These are phyloP conservation scores for Amyloporia xantha DNA, from an alignment of 768 basidiomycete species.

Conservation along the genomic window DNA sequence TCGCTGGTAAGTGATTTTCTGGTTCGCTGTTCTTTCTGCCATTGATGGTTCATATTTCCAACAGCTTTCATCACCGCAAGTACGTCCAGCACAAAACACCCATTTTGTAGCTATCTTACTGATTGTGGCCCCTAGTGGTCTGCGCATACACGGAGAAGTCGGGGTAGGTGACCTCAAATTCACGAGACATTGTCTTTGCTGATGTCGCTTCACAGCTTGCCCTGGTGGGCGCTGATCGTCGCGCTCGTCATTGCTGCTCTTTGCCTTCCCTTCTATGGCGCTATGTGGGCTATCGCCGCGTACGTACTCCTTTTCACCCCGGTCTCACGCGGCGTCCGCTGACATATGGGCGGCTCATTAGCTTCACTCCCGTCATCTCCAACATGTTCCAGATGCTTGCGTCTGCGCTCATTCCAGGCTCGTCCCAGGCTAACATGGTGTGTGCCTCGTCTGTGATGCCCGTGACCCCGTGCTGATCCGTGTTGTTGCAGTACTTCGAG, in stretches of 20 bases:
- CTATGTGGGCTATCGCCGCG: slow-evolving; percentile 9
- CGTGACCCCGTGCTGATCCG: slow-evolving; percentile 23
- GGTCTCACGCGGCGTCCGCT: neutral
- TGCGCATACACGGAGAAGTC: slow-evolving; percentile 6
- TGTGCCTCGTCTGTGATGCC: neutral
- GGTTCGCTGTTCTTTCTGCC: neutral
- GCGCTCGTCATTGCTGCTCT: slow-evolving; percentile 44
- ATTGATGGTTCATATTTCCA: neutral
- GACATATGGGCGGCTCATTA: neutral
- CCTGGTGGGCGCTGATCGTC: slow-evolving; percentile 46
- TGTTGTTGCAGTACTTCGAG: slow-evolving; percentile 19
- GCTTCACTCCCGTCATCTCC: slow-evolving; percentile 10
- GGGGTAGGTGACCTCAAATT: neutral
- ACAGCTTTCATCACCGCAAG: slow-evolving; percentile 4
- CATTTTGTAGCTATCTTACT: neutral
- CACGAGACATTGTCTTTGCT: neutral
- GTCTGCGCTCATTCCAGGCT: slow-evolving; percentile 40
- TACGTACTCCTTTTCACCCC: neutral
- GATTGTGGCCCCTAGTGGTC: neutral
- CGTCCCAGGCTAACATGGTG: slow-evolving; percentile 43
- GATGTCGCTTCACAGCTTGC: slow-evolving; percentile 25
- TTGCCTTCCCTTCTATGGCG: slow-evolving; percentile 45
- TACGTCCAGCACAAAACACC: neutral
- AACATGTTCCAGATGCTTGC: slow-evolving; percentile 44
- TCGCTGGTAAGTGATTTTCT: neutral